Evolutionary conservation across 768 basidiomycete genomes (phyloP).

Genomic region (Mrakia hoshinonis): DNA sequence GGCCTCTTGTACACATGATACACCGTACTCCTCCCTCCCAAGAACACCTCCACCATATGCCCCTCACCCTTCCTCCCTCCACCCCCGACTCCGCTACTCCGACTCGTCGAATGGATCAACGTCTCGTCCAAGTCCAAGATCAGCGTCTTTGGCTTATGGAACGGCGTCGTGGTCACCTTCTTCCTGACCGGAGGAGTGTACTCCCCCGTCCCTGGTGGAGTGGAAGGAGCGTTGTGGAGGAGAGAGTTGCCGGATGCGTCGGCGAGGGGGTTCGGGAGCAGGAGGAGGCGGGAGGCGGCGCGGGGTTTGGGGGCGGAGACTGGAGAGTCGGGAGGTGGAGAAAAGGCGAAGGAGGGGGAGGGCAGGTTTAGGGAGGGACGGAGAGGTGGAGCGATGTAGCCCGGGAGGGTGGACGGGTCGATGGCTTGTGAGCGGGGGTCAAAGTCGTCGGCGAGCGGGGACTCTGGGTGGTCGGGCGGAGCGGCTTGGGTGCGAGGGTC

Average conservation of each 20-base stretch:
- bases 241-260: neutral
- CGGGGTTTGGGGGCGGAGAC: neutral
- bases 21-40: slow-evolving; percentile 76
- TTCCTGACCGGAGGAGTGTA: neutral
- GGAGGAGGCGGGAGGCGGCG: neutral
- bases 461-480: neutral
- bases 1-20: slow-evolving; percentile 99
- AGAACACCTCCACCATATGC: slow-evolving; percentile 85
- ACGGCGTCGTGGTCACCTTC: slow-evolving; percentile 47
- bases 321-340: neutral
- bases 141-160: slow-evolving; percentile 82
- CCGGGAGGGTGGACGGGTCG: neutral
- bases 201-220: neutral
- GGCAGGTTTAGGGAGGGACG: neutral
- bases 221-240: neutral
- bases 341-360: neutral
- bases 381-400: neutral
- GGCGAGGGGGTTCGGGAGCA: slow-evolving; percentile 7
- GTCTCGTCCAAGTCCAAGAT: slow-evolving; percentile 98
- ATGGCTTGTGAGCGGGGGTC: neutral
- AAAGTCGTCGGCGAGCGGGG: neutral
- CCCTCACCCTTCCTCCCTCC: slow-evolving; percentile 52
- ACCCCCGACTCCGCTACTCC: slow-evolving; percentile 47
- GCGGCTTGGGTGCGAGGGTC: neutral
- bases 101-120: slow-evolving; percentile 90